Conservation (phyloP, 2,329 filamentous ascomycete species). For the Sarocladiaceae sp. region DNA sequence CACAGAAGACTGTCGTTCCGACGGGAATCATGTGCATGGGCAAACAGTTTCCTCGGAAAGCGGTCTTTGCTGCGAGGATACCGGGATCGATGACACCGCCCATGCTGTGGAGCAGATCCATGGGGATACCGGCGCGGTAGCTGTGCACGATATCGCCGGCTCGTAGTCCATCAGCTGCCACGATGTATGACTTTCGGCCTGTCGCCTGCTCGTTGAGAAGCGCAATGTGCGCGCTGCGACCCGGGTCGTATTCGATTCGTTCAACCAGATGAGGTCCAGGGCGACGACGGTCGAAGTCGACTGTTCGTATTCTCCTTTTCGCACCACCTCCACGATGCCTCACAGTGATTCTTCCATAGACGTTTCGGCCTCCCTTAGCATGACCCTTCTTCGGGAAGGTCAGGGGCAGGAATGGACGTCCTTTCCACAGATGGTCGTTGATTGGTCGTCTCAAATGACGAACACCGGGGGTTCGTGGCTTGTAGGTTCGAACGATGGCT, state of each 20-base stretch:
- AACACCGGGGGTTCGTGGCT: conserved; percentile 84
- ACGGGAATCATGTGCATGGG: conserved; percentile 94
- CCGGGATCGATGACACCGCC: conserved; percentile 89
- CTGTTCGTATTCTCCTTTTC: conserved; percentile 83
- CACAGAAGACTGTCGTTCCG: conserved; percentile 86
- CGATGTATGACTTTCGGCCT: conserved; percentile 76
- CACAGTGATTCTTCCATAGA: conserved; percentile 77
- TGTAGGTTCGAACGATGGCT: conserved; percentile 72
- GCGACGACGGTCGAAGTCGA: conserved; percentile 77
- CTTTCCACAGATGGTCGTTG: conserved; percentile 97
- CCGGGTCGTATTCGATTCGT: conserved; percentile 93
- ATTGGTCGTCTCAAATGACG: conserved; percentile 87
- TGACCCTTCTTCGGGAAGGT: conserved; percentile 92
- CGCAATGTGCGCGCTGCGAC: conserved; percentile 87
- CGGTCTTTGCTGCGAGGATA: conserved; percentile 91
- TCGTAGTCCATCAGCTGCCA: conserved; percentile 91
- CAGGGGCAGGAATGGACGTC: conserved; percentile 71
- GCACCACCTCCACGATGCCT: conserved; percentile 88
- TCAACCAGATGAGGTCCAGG: conserved; percentile 84
- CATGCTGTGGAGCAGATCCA: conserved; percentile 83
- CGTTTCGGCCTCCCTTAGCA: conserved; percentile 86
- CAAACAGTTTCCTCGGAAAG: conserved; percentile 89
- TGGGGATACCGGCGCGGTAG: conserved; percentile 82
- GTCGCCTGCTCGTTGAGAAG: conserved; percentile 71
- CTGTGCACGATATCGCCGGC: conserved; percentile 89